Base-by-base conservation (phyloP, 73 alveolate species). In the Loxodes magnus region DNA sequence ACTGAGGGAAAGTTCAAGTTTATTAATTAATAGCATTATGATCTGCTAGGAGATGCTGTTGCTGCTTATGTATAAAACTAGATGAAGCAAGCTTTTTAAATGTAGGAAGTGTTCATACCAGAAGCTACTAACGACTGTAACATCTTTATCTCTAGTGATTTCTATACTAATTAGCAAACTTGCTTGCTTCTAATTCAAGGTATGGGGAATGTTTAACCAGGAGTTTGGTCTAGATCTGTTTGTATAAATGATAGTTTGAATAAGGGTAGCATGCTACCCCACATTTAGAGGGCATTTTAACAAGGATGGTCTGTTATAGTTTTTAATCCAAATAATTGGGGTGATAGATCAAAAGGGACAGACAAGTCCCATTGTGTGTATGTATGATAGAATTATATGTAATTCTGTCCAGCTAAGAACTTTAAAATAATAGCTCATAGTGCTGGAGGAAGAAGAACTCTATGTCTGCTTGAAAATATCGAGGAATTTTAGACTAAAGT, bases 131-230 rank as follows among this genome's bases (percentile, higher is more conserved):
- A n/a, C n/a, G n/a, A n/a, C n/a, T n/a, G n/a, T n/a, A n/a, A n/a
- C n/a, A n/a, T n/a, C n/a, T n/a, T n/a, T n/a, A n/a, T n/a, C n/a
- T n/a, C n/a, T n/a, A n/a, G n/a, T n/a, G n/a, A n/a, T n/a, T n/a
- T n/a, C n/a, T n/a, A n/a, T n/a, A n/a, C n/a, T n/a, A n/a, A n/a
- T n/a, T n/a, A n/a, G n/a, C n/a, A n/a, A n/a, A n/a, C n/a, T n/a
- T n/a, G n/a, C n/a, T n/a, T n/a, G n/a, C n/a, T n/a, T n/a, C n/a
- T 72, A 3, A 72, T 72, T 19, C 67, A 72, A 54, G 96, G 96
- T 21, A 84, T 87, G 4, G 96, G 96, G n/a, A 81, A 70, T 17
- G 96, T 84, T 2, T 53, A 93, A 50, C 74, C 87, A 6, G 96
- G 96, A 0, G 60, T 51, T 7, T 84, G 96, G 96, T 84, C 93